phyloP scores from a whole-genome alignment of 1,284 basidiomycete genomes.

The Termitomyces sp. region DNA sequence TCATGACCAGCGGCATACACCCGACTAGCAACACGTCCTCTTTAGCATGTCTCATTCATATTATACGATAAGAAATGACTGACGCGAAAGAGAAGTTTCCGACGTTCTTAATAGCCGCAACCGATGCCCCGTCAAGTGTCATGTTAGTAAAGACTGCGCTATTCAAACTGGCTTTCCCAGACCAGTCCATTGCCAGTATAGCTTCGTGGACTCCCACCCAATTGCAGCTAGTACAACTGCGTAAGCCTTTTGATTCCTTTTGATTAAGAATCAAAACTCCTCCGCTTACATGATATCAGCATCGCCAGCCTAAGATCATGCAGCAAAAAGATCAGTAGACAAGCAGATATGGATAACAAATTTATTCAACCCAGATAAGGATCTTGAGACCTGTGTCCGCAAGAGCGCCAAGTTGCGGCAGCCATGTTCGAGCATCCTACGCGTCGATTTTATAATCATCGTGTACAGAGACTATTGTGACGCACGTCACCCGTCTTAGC shows the following conservation, averaged over 20 bases:
- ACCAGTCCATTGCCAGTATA: slow-evolving; percentile 60
- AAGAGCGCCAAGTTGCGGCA: slow-evolving; percentile 48
- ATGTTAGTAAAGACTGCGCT: slow-evolving; percentile 52
- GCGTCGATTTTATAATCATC: neutral
- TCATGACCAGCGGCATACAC: slow-evolving; percentile 54
- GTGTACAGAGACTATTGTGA: neutral
- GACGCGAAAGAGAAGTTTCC: slow-evolving; percentile 62
- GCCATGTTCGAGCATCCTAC: slow-evolving; percentile 49
- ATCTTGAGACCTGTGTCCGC: slow-evolving; percentile 52
- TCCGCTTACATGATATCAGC: slow-evolving; percentile 52
- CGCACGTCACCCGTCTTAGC: slow-evolving; percentile 35
- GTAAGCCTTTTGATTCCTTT: neutral
- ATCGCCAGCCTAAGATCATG: slow-evolving; percentile 48
- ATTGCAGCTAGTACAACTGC: slow-evolving; percentile 43
- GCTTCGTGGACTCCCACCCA: slow-evolving; percentile 57
- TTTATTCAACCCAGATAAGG: slow-evolving; percentile 47
- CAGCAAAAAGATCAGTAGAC: neutral
- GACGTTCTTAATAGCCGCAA: slow-evolving; percentile 57
- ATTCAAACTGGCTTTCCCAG: slow-evolving; percentile 45
- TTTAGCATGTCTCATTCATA: neutral
- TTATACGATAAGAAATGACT: slow-evolving; percentile 17
- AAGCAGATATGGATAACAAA: neutral
- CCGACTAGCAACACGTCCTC: slow-evolving; percentile 34
- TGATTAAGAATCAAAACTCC: neutral
- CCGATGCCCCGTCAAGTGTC: slow-evolving; percentile 44